Conservation (phyloP, 805 yeast genomes). For the Danielia oregonensis region DNA sequence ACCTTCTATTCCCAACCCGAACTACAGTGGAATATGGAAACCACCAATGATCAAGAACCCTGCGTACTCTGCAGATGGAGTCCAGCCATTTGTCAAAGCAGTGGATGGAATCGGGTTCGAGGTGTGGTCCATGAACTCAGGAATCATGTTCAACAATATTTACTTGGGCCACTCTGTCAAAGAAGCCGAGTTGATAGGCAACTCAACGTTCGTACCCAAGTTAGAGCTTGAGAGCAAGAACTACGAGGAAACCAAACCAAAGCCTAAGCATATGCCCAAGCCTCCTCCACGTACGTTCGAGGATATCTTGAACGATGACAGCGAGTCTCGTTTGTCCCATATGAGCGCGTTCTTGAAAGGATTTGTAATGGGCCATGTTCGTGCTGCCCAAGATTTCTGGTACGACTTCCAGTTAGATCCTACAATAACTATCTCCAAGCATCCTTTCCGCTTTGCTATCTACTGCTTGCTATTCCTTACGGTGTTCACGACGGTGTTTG, state of each 20-base stretch:
- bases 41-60: constrained; percentile 71
- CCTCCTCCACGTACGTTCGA: constrained; percentile 43
- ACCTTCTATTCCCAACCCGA: constrained; percentile 68
- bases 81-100: constrained; percentile 54
- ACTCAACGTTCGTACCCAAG: constrained; percentile 63
- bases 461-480: constrained; percentile 43
- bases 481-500: constrained; percentile 40
- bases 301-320: constrained; percentile 25
- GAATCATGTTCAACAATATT: constrained; percentile 75
- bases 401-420: constrained; percentile 44
- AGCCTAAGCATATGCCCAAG: constrained; percentile 38
- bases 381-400: constrained; percentile 30
- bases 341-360: constrained; percentile 15
- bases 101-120: constrained; percentile 86
- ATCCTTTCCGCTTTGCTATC: constrained; percentile 50
- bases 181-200: constrained; percentile 84
- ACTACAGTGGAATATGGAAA: constrained; percentile 74
- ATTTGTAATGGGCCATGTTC: constrained; percentile 17
- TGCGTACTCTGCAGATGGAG: constrained; percentile 51
- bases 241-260: constrained; percentile 39
- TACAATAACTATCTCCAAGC: constrained; percentile 34
- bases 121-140: constrained; percentile 79
- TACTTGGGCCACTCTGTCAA: constrained; percentile 79
- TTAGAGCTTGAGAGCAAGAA: constrained; percentile 45
- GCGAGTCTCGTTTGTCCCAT: constrained; percentile 12